Evolutionary conservation across 305 asterid species (phyloP), one percentile per base, ranked within the genome.

Genomic region (Fraxinus sp.): DNA sequence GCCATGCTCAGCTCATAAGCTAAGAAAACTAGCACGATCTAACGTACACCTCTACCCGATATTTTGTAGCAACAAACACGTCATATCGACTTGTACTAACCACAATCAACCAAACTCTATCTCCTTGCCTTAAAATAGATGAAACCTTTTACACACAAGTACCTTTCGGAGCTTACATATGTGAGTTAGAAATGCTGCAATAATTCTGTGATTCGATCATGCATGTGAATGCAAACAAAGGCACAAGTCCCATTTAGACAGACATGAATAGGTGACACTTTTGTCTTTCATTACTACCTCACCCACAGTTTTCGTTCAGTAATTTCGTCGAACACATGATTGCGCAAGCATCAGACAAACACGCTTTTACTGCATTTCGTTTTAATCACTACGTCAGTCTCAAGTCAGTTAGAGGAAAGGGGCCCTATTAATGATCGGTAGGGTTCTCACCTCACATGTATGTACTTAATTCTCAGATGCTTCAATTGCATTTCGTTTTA

Each of bases 71-170:
- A 84, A 72, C 73, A 78, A 84, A 30, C 26, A 57, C 26, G 9
- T 28, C 44, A 16, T 72, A 80, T 33, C 87, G 78, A 74, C 76
- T 79, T 77, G 77, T 78, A 55, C 74, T 30, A 82, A 79, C 80
- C 81, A 79, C 66, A 66, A 82, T 80, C 86, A 86, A 86, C 84
- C 91, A 84, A 86, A 84, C 86, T 84, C 37, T 88, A 84, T 86
- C 85, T 72, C 72, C 39, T 70, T 28, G 44, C 66, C 73, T 0
- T 44, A 28, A 77, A 57, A 84, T 80, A 70, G 75, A 62, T 59
- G 71, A 79, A 88, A 82, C 39, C 82, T 7, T 82, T 71, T 49
- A 44, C 78, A 77, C 81, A 80, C 84, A 83, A 84, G 87, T 80
- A 70, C 84, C 88, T 88, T 84, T 86, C 86, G 18, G 74, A 24